Evolutionary conservation across 169 alveolate species (phyloP), one percentile per base, ranked within the genome.

Genomic region (Eimeria nieschulzi): DNA sequence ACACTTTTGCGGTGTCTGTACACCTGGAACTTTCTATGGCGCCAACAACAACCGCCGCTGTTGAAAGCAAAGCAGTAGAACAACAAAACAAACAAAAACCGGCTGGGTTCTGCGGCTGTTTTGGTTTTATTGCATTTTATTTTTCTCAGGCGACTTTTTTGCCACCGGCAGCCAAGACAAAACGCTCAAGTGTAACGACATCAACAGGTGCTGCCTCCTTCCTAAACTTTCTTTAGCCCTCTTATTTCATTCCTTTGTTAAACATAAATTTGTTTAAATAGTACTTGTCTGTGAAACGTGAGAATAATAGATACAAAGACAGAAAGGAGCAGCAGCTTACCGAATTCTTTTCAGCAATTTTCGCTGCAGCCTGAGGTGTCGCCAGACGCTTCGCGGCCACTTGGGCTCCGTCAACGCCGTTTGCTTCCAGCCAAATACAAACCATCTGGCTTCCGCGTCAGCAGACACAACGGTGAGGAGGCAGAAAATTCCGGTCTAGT

Each of bases 331-430:
- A 63, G 71, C 19, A 63, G 71, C 25, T n/a, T n/a, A n/a, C n/a
- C 71, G 5, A n/a, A n/a, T 63, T 63, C 21, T 61, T 17, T 61
- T 61, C 5, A 0, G 1, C 5, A 12, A 23, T 80, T 23, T 21
- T 33, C 3, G 46, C 15, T 80, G 56, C 93, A 92, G 95, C 94
- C 94, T 94, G 46, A 95, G 97, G 83, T 95, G 98, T 80, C 96
- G 98, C 79, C 97, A 96, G 91, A 97, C 98, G 63, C 95, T 96
- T 76, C 95, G 98, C 87, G 99, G 99, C 33, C 99, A 98, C 92
- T 97, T 96, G 72, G 99, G 97, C 93, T 96, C 98, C 3, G 99
- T 98, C 46, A 98, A 98, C 94, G 92, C 96, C 15, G 97, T 96
- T 53, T 93, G 95, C 87, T 97, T 97, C 94, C 95, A 96, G 90